Conservation (phyloP, 257 asterid species). For the Hygrophila difformis region DNA sequence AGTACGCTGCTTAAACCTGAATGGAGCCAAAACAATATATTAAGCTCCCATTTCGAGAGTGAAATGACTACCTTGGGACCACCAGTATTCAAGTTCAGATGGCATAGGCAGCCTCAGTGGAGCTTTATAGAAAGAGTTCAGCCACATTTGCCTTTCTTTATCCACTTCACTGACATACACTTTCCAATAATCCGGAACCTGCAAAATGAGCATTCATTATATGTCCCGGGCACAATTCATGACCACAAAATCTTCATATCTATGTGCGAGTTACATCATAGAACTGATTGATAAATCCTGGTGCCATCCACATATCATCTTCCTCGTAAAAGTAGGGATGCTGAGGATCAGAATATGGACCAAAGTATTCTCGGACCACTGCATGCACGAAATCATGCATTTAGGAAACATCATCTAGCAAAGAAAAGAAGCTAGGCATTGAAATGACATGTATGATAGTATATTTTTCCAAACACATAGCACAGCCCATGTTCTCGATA, state of each 20-base stretch:
- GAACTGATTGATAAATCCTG: constrained; percentile 97
- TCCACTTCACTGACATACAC: constrained; percentile 77
- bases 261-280: constrained; percentile 53
- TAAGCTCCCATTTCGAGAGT: constrained; percentile 3
- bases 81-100: constrained; percentile 91
- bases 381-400: constrained; percentile 9
- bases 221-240: constrained; percentile 5
- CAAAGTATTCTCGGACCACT: constrained; percentile 92
- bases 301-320: constrained; percentile 99
- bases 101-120: constrained; percentile 98
- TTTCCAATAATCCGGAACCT: constrained; percentile 99
- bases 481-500: too few relatives aligned
- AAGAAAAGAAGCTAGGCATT: neutral
- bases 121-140: constrained; percentile 87
- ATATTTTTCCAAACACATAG: neutral
- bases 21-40: neutral
- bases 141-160: constrained; percentile 91
- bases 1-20: too few relatives aligned
- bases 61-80: constrained; percentile 47
- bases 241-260: neutral
- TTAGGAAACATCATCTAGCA: neutral
- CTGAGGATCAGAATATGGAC: constrained; percentile 96
- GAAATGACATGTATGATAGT: neutral
- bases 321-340: constrained; percentile 93
- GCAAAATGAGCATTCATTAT: constrained; percentile 14